Conservation (phyloP, 2,329 filamentous ascomycete genomes). For the Botrytis squamosa region DNA sequence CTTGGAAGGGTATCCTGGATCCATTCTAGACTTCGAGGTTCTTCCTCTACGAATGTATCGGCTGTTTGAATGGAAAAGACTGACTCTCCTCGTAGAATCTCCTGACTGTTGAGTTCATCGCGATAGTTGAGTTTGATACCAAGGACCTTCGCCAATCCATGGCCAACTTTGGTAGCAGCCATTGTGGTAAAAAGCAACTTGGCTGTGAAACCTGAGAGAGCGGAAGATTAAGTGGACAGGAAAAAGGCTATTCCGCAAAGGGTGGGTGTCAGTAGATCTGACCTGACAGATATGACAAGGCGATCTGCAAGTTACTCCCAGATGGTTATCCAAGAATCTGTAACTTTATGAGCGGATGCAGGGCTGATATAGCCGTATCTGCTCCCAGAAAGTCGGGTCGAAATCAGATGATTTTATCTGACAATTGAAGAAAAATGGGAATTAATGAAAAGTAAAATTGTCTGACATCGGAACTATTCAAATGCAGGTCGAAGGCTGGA, state of each 20-base stretch:
- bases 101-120: slow-evolving; percentile 52
- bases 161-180: slow-evolving; percentile 58
- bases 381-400: neutral
- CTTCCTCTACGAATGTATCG: slow-evolving; percentile 79
- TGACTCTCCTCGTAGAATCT: slow-evolving; percentile 75
- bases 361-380: slow-evolving; percentile 21
- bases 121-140: slow-evolving; percentile 77
- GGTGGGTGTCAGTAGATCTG: slow-evolving; percentile 4
- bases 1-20: slow-evolving; percentile 63
- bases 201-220: slow-evolving; percentile 8
- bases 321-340: slow-evolving; percentile 13
- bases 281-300: neutral
- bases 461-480: slow-evolving; percentile 9
- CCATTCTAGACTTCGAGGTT: slow-evolving; percentile 75
- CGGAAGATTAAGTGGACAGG: slow-evolving; percentile 5
- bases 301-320: slow-evolving; percentile 20
- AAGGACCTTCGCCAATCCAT: slow-evolving; percentile 72
- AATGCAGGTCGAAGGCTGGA: neutral
- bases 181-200: slow-evolving; percentile 23
- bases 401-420: slow-evolving; percentile 11
- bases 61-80: slow-evolving; percentile 70
- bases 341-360: slow-evolving; percentile 15
- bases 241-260: neutral
- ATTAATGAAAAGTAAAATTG: slow-evolving; percentile 7
- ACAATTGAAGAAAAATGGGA: neutral